phyloP scores from a whole-genome alignment of 2,329 filamentous ascomycete species.

The Fusarium sp. region DNA sequence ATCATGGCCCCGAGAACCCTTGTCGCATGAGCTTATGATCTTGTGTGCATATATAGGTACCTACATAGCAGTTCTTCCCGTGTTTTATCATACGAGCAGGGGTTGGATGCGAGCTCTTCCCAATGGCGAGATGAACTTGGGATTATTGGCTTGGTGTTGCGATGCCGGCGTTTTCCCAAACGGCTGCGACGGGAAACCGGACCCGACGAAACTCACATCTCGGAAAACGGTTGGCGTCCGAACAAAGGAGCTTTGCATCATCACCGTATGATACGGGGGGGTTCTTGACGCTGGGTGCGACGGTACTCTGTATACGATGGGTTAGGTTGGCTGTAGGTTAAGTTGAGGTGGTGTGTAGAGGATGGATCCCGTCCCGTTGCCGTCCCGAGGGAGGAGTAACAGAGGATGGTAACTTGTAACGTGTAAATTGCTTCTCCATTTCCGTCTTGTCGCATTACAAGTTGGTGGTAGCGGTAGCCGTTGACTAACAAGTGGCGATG shows the following conservation, averaged over 20 bases:
- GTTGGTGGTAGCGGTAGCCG: slow-evolving; percentile 7
- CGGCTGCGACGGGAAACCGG: slow-evolving; percentile 4
- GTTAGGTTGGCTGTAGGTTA: neutral
- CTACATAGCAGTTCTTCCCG: slow-evolving; percentile 23
- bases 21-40: neutral
- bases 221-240: slow-evolving; percentile 8
- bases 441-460: too few species aligned
- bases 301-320: neutral
- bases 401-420: slow-evolving; percentile 2
- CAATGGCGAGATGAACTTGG: slow-evolving; percentile 2
- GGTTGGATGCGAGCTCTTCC: neutral
- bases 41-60: slow-evolving; percentile 2
- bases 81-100: slow-evolving; percentile 27
- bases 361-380: neutral
- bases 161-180: slow-evolving; percentile 20
- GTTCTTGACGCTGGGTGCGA: slow-evolving; percentile 11
- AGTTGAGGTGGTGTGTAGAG: slow-evolving; percentile 7
- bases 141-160: slow-evolving; percentile 6
- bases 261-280: slow-evolving; percentile 9
- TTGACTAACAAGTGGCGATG: slow-evolving; percentile 32
- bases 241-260: neutral
- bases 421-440: too few species aligned
- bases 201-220: slow-evolving; percentile 12
- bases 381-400: neutral
- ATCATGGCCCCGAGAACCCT: slow-evolving; percentile 1